A percentile compares a stretch with the other conserved stretches of the same genome.
These are phyloP conservation scores for Astrothelium macrocarpum DNA, from an alignment of 495 filamentous ascomycete genomes.

Conservation along the genomic window DNA sequence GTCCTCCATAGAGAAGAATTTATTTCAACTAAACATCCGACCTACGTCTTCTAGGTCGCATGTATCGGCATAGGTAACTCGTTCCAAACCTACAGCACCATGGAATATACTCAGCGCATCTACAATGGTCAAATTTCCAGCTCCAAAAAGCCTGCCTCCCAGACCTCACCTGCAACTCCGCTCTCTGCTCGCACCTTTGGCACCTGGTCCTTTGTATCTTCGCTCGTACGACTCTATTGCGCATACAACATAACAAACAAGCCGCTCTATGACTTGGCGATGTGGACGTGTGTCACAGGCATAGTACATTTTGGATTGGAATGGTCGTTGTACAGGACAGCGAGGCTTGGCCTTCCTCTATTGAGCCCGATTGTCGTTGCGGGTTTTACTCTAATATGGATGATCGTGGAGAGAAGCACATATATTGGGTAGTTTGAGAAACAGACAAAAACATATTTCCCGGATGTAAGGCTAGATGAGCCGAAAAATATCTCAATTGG, in stretches of 20 bases:
- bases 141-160: slow-evolving; percentile 25
- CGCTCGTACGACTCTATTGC: slow-evolving; percentile 70
- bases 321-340: slow-evolving; percentile 64
- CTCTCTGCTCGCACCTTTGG: slow-evolving; percentile 80
- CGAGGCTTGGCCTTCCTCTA: slow-evolving; percentile 57
- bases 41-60: slow-evolving; percentile 61
- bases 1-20: too few species aligned
- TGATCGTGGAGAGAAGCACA: slow-evolving; percentile 58
- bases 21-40: too few species aligned
- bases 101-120: slow-evolving; percentile 63
- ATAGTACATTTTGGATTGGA: slow-evolving; percentile 73
- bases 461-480: too few species aligned
- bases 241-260: slow-evolving; percentile 71
- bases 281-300: slow-evolving; percentile 74
- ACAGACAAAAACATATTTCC: not conserved
- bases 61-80: slow-evolving; percentile 70
- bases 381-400: slow-evolving; percentile 64
- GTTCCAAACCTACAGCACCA: slow-evolving; percentile 66
- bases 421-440: slow-evolving; percentile 41
- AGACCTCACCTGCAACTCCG: slow-evolving; percentile 44
- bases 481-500: too few species aligned
- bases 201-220: slow-evolving; percentile 75
- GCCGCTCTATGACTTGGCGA: slow-evolving; percentile 62
- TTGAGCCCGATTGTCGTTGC: slow-evolving; percentile 65
- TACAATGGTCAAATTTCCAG: slow-evolving; percentile 52